Evolutionary conservation across 1,284 basidiomycete species (phyloP), one percentile per base, ranked within the genome.

Genomic region (Marasmius oreades): DNA sequence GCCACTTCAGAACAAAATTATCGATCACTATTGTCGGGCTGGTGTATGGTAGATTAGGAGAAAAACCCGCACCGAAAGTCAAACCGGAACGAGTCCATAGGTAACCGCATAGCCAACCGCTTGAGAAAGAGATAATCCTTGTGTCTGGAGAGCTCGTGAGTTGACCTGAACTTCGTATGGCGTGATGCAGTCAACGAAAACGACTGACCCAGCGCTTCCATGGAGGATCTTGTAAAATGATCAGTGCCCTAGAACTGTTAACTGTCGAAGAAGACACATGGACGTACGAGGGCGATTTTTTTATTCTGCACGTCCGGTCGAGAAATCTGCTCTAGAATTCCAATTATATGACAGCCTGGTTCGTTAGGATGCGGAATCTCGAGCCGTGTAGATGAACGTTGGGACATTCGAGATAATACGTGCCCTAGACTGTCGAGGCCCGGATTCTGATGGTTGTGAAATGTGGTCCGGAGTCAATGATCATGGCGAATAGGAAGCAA

Each of bases 61-160:
- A 31, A 50, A 16, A 33, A 50, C 50, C 69, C 80, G 56, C 63
- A 89, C 89, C 90, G 79, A 70, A 93, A 93, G 66, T 93, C 91
- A 65, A 93, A 92, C 33, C 90, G 80, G 66, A 92, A 91, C 1
- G 88, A 90, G 67, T 93, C 90, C 26, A 90, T 67, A 0, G 88
- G 86, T 6, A 93, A 69, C n/a, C 73, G 76, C 23, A 71, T 67
- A 0, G 86, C 88, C 11, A 93, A 80, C n/a, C 77, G 80, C 63
- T 85, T 86, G 69, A 90, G 88, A 72, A 88, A 92, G 51, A 91
- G 70, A 72, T 93, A 93, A 67, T 93, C 87, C 63, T 91, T 91
- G 68, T 92, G 90, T 62, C 89, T 91, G 68, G 24, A 58, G 46
- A 36, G 36, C 42, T 55, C 55, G 11, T 42, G 24, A 46, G 42